Conservation (phyloP, 345 rosid species). For the Heritiera littoralis region DNA sequence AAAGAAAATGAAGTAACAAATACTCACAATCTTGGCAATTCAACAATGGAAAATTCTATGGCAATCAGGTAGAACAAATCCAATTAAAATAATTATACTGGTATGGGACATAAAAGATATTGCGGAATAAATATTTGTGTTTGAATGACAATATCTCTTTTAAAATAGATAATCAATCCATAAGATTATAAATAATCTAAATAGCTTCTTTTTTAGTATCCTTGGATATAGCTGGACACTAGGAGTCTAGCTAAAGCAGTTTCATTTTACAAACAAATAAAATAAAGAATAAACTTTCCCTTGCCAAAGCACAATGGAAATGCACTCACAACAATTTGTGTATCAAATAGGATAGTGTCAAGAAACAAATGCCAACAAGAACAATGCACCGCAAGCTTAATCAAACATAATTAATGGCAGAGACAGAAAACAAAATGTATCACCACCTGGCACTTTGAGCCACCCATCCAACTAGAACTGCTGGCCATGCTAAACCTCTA, state of each 20-base stretch:
- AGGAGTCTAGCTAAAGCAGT: neutral
- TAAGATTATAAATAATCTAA: neutral
- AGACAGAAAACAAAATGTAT: neutral
- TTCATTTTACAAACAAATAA: neutral
- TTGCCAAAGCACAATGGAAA: neutral
- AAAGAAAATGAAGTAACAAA: slow-evolving; percentile 8
- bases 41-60: neutral
- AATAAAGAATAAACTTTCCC: neutral
- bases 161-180: neutral
- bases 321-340: neutral
- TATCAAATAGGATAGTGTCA: neutral
- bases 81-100: neutral
- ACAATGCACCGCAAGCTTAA: neutral
- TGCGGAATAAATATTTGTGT: neutral
- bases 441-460: slow-evolving; percentile 96
- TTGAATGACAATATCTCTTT: neutral
- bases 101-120: neutral
- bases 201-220: neutral
- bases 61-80: slow-evolving; percentile 1
- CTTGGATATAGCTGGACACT: neutral
- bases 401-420: neutral
- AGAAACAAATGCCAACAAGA: neutral
- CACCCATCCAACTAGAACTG: slow-evolving; percentile 86
- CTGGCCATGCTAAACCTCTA: slow-evolving; percentile 92
- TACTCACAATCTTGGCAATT: neutral